phyloP scores from a whole-genome alignment of 805 yeast genomes.

The Candida oleophila region DNA sequence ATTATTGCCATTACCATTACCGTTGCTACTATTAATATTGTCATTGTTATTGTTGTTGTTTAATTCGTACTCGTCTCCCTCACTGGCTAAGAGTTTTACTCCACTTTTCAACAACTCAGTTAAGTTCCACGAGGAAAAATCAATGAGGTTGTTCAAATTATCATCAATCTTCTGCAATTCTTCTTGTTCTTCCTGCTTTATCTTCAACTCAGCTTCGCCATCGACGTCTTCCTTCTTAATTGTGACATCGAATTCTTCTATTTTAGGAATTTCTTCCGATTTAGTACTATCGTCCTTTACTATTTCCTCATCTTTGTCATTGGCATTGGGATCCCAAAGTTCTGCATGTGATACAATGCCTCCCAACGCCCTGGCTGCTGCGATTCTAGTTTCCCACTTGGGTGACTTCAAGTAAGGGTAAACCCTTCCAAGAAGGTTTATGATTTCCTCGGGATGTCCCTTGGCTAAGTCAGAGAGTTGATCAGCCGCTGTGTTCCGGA shows the following conservation, averaged over 20 bases:
- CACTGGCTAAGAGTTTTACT: slow-evolving; percentile 61
- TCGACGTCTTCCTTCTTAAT: slow-evolving; percentile 23
- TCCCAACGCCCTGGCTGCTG: slow-evolving; percentile 94
- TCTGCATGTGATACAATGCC: slow-evolving; percentile 80
- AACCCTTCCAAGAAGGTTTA: slow-evolving; percentile 80
- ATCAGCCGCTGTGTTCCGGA: slow-evolving; percentile 95
- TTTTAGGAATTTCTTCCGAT: slow-evolving; percentile 7
- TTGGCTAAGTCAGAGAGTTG: slow-evolving; percentile 92
- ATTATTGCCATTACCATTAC: slow-evolving; percentile 11
- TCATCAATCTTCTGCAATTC: slow-evolving; percentile 42
- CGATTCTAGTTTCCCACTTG: slow-evolving; percentile 94
- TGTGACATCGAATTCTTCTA: slow-evolving; percentile 13
- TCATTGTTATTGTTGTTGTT: slow-evolving; percentile 7
- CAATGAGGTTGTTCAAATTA: slow-evolving; percentile 39
- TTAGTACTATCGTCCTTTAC: slow-evolving; percentile 12
- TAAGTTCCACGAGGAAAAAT: slow-evolving; percentile 52
- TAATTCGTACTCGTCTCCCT: slow-evolving; percentile 42
- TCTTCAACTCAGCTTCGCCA: slow-evolving; percentile 19
- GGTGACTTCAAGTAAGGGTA: slow-evolving; percentile 80
- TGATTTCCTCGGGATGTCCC: slow-evolving; percentile 90
- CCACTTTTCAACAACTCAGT: slow-evolving; percentile 50
- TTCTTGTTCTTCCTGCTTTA: slow-evolving; percentile 42
- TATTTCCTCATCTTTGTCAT: slow-evolving; percentile 12
- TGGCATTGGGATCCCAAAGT: slow-evolving; percentile 77
- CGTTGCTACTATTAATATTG: slow-evolving; percentile 8